Evolutionary conservation across 23 red algal genomes (phyloP).

Genomic region (Gracilaria domingensis): DNA sequence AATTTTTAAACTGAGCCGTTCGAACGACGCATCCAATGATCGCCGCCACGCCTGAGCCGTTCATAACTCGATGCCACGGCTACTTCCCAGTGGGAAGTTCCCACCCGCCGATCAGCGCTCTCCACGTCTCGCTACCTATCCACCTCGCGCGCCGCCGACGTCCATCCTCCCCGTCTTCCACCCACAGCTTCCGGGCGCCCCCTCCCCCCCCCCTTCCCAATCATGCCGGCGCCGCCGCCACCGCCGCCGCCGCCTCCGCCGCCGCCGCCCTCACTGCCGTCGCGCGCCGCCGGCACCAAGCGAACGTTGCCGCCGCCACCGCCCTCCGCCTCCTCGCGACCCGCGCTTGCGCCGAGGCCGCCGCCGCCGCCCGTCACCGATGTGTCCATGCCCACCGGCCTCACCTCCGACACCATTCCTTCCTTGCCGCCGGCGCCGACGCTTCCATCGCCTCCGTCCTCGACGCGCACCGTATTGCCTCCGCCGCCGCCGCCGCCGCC

Average conservation of each 20-base stretch:
- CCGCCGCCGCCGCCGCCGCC: slow-evolving; percentile 16
- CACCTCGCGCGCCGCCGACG: neutral
- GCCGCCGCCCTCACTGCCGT: neutral
- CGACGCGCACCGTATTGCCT: neutral
- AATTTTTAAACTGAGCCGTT: slow-evolving; percentile 19
- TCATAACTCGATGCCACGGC: neutral
- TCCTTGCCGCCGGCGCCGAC: slow-evolving; percentile 19
- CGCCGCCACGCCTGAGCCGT: neutral
- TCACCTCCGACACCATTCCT: neutral
- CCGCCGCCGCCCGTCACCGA: slow-evolving; percentile 10
- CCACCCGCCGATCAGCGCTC: neutral
- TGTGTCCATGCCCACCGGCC: neutral
- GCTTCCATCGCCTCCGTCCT: neutral
- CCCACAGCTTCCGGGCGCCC: neutral
- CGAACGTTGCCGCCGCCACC: slow-evolving; percentile 26
- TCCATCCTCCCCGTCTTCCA: neutral
- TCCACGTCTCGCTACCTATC: neutral
- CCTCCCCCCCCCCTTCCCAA: neutral
- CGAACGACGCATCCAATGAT: neutral
- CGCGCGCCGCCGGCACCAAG: neutral
- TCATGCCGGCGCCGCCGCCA: slow-evolving; percentile 47
- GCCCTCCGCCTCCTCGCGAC: slow-evolving; percentile 12
- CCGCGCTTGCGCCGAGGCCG: neutral
- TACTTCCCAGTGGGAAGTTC: too few relatives aligned
- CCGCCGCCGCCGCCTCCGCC: slow-evolving; percentile 48